Percentiles rank a stretch among this genome's conserved stretches.
Conservation (phyloP, 495 filamentous ascomycete species). For the Clohesyomyces aquaticus region DNA sequence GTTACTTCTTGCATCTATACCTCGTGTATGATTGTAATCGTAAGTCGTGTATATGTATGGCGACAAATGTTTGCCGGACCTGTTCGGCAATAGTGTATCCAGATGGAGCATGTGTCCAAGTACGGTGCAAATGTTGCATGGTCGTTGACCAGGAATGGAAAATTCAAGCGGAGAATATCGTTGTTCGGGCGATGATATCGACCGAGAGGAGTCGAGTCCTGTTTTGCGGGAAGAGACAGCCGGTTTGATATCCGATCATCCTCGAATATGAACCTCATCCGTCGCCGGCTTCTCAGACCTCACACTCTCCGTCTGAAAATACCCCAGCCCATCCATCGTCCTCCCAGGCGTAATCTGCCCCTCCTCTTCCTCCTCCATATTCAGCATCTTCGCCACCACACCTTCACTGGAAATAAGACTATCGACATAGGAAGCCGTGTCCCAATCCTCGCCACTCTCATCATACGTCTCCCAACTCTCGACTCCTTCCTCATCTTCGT, state of each 20-base stretch:
- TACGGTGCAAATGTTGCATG: too few species aligned
- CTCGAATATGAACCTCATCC: background rate
- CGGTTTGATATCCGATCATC: too few species aligned
- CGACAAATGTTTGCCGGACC: background rate
- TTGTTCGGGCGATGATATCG: too few species aligned
- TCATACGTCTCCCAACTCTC: constrained; percentile 9
- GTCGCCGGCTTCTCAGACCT: background rate
- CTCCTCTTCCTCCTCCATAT: constrained; percentile 16
- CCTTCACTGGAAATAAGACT: background rate
- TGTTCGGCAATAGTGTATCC: too few species aligned
- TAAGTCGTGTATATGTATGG: constrained; percentile 5
- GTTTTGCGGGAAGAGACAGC: too few species aligned
- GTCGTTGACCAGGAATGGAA: too few species aligned
- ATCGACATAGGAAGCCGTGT: constrained; percentile 15
- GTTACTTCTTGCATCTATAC: constrained; percentile 2
- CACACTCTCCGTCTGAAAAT: background rate
- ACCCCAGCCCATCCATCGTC: background rate
- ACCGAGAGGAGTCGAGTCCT: background rate
- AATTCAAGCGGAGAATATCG: background rate
- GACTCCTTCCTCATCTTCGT: constrained; percentile 16
- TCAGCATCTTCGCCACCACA: background rate
- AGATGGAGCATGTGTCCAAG: too few species aligned
- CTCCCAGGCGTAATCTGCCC: constrained; percentile 23
- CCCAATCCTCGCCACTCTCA: constrained; percentile 28
- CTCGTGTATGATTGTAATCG: background rate